Base-by-base conservation (phyloP, 306 rosid species). In the Casuarina cunninghamiana region DNA sequence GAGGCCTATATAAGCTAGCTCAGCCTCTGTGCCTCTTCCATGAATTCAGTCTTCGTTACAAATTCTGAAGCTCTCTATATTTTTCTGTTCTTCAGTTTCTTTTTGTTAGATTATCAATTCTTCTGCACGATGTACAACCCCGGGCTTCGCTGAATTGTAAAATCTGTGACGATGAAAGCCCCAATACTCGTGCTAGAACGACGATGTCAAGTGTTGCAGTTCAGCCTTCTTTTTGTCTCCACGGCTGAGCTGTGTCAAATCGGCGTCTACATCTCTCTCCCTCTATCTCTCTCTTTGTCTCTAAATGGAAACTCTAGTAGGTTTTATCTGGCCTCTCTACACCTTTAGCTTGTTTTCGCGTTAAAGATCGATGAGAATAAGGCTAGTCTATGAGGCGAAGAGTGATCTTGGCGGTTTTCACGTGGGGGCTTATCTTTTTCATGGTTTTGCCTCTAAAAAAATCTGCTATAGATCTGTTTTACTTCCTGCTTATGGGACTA, bases 351-450 rank as follows among this genome's bases (percentile, higher is more conserved):
- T 90, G 75, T 63, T 92, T 90, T 92, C 71, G 66, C 75, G 65
- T 61, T 3, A n/a, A 9, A 3, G 5, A 60, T 82, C 73, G 68
- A 12, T 79, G 88, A 48, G 80, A 75, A 57, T 75, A 57, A 45
- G 79, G 97, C 90, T 90, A 92, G 97, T 92, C 90, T 75, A 80
- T 73, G 85, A 88, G 97, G 95, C 95, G 45, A 2, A 86, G 0
- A 90, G 69, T 2, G 5, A 79, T 5, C 11, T 49, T 55, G 85
- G 84, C 83, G 79, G 87, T 82, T 84, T 86, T 76, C 68, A 72
- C 81, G 87, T 77, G 80, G 84, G 81, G 82, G 93, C 71, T 41
- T 85, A 53, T 80, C 54, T 11, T 0, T 26, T 2, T 26, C 53
- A 69, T 89, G 87, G 65, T 81, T 69, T 76, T 88, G 88, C 95